phyloP scores from a whole-genome alignment of 2,329 filamentous ascomycete species.

The Tolypocladium album region DNA sequence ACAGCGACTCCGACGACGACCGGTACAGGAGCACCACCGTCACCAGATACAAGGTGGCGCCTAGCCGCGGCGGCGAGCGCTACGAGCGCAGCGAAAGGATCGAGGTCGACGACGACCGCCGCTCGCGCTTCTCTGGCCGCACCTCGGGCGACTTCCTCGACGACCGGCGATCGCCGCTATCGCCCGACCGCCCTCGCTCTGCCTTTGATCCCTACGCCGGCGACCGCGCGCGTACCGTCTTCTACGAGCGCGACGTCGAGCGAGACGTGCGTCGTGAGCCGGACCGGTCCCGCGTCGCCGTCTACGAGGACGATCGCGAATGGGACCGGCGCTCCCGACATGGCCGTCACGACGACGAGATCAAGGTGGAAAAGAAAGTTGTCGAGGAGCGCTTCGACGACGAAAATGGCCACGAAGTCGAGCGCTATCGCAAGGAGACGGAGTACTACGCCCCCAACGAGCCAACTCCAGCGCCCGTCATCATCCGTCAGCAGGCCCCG shows the following conservation, averaged over 20 bases:
- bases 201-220: slow-evolving; percentile 30
- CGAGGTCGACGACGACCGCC: slow-evolving; percentile 34
- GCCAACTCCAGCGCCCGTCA: slow-evolving; percentile 38
- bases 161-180: slow-evolving; percentile 27
- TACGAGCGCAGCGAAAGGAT: slow-evolving; percentile 27
- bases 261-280: slow-evolving; percentile 17
- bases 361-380: slow-evolving; percentile 42
- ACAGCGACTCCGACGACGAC: slow-evolving; percentile 31
- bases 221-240: slow-evolving; percentile 25
- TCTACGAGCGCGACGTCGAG: slow-evolving; percentile 36
- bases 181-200: slow-evolving; percentile 40
- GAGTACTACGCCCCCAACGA: slow-evolving; percentile 48
- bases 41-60: slow-evolving; percentile 40
- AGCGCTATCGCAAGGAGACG: slow-evolving; percentile 50
- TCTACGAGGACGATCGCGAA: slow-evolving; percentile 31
- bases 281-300: slow-evolving; percentile 19
- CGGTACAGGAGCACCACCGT: slow-evolving; percentile 36
- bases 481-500: slow-evolving; percentile 43
- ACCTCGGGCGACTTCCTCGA: slow-evolving; percentile 29
- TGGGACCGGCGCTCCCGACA: slow-evolving; percentile 31
- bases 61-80: slow-evolving; percentile 25
- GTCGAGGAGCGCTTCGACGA: slow-evolving; percentile 38
- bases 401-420: slow-evolving; percentile 35
- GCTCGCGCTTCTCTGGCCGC: slow-evolving; percentile 32
- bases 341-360: slow-evolving; percentile 35